These are phyloP conservation scores for Pleurotus pulmonarius DNA, from an alignment of 768 basidiomycete species.

Conservation along the genomic window DNA sequence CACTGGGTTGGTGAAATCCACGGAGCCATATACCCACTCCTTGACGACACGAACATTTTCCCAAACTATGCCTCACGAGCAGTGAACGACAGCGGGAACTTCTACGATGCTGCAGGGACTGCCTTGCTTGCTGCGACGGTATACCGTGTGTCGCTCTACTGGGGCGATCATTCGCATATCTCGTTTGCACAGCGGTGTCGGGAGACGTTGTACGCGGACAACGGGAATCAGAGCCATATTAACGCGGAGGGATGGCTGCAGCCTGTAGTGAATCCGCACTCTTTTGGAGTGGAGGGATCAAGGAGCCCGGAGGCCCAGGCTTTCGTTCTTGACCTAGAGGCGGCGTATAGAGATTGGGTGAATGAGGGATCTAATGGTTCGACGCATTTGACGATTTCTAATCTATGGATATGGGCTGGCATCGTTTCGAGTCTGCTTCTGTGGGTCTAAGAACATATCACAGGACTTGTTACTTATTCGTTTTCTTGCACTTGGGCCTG, in stretches of 20 bases:
- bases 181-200: constrained; percentile 57
- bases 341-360: constrained; percentile 76
- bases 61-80: constrained; percentile 67
- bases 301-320: constrained; percentile 75
- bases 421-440: neutral
- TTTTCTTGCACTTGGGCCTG: neutral
- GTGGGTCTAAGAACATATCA: too few species aligned
- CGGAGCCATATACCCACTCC: constrained; percentile 56
- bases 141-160: constrained; percentile 63
- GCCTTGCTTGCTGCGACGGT: constrained; percentile 75
- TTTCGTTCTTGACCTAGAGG: constrained; percentile 72
- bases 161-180: constrained; percentile 44
- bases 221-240: constrained; percentile 39
- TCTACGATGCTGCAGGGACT: constrained; percentile 71
- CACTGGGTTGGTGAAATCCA: constrained; percentile 75
- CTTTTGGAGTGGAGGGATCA: constrained; percentile 40
- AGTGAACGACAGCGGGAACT: constrained; percentile 37
- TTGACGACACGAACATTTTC: constrained; percentile 39
- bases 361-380: constrained; percentile 46
- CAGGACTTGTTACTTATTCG: neutral
- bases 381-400: neutral
- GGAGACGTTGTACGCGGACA: constrained; percentile 23
- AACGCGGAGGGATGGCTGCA: constrained; percentile 60
- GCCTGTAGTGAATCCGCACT: constrained; percentile 74
- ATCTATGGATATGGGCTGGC: neutral